Percentiles rank a stretch among this genome's conserved stretches.
phyloP scores from a whole-genome alignment of 371 early-diverging fungal genomes.

The Rhizopus stolonifer region DNA sequence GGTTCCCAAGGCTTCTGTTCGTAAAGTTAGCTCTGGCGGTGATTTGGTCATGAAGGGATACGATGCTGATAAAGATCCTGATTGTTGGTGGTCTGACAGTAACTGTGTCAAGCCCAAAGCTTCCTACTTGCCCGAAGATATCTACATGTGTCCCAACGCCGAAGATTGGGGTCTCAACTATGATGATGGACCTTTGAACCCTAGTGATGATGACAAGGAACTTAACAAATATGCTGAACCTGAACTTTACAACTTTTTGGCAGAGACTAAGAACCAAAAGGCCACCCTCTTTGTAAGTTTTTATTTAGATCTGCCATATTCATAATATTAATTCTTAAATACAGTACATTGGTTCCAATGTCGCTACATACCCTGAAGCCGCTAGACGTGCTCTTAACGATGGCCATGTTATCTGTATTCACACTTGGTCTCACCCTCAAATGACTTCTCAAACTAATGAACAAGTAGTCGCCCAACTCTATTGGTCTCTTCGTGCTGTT shows the following conservation, averaged over 20 bases:
- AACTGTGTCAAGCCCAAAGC: slow-evolving; percentile 47
- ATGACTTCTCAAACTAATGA: slow-evolving; percentile 56
- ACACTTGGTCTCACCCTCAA: slow-evolving; percentile 63
- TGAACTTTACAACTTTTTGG: slow-evolving; percentile 50
- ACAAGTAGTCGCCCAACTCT: slow-evolving; percentile 57
- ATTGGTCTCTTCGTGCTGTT: slow-evolving; percentile 53
- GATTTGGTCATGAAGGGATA: slow-evolving; percentile 23
- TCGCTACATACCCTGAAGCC: slow-evolving; percentile 43
- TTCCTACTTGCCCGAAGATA: slow-evolving; percentile 40
- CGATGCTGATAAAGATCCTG: slow-evolving; percentile 30
- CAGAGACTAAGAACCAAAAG: slow-evolving; percentile 34
- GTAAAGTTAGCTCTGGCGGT: slow-evolving; percentile 18
- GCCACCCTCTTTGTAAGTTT: slow-evolving; percentile 32
- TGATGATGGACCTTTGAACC: slow-evolving; percentile 51
- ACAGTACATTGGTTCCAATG: slow-evolving; percentile 51
- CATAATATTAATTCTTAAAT: no score
- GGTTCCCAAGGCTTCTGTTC: slow-evolving; percentile 43
- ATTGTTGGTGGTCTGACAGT: slow-evolving; percentile 53
- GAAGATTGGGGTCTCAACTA: slow-evolving; percentile 55
- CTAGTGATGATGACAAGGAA: slow-evolving; percentile 22
- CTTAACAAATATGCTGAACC: slow-evolving; percentile 40
- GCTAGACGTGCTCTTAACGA: slow-evolving; percentile 47
- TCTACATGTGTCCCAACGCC: slow-evolving; percentile 42
- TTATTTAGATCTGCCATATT: no score
- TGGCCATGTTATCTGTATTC: slow-evolving; percentile 50